phyloP scores from a whole-genome alignment of 176 grass and related monocot genomes.

The Carex littledalei region DNA sequence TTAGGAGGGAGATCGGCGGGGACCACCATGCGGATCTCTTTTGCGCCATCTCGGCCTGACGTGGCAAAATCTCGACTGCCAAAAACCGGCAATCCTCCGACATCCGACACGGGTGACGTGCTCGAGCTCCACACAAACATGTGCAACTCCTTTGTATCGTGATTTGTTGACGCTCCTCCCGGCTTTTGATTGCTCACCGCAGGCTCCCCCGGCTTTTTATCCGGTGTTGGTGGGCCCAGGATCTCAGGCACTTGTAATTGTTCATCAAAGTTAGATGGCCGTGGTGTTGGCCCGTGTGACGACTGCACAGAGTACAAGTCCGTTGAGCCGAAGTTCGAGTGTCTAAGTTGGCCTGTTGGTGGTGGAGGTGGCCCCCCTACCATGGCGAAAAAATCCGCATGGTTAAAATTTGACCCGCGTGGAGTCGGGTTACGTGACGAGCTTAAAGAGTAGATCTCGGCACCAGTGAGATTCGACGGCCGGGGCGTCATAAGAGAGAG shows the following conservation, averaged over 20 bases:
- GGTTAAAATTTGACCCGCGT: slow-evolving; percentile 79
- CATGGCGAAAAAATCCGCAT: slow-evolving; percentile 80
- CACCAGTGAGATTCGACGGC: slow-evolving; percentile 73
- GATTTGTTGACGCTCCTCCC: slow-evolving; percentile 17
- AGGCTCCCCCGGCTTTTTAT: not conserved
- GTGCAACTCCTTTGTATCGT: slow-evolving; percentile 92
- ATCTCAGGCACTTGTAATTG: slow-evolving; percentile 4
- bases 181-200: not conserved
- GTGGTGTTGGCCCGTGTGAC: slow-evolving; percentile 64
- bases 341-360: slow-evolving; percentile 24
- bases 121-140: slow-evolving; percentile 98
- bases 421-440: slow-evolving; percentile 78
- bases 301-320: slow-evolving; percentile 64
- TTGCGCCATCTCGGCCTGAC: slow-evolving; percentile 38
- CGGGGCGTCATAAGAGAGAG: slow-evolving; percentile 55
- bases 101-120: slow-evolving; percentile 80
- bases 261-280: slow-evolving; percentile 83
- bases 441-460: slow-evolving; percentile 85
- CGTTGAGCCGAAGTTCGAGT: slow-evolving; percentile 62
- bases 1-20: slow-evolving; percentile 58
- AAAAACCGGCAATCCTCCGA: slow-evolving; percentile 59
- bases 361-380: slow-evolving; percentile 46
- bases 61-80: slow-evolving; percentile 11
- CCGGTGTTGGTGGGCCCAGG: not conserved
- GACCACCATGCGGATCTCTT: slow-evolving; percentile 88